Evolutionary conservation across 2,329 filamentous ascomycete genomes (phyloP), one percentile per base, ranked within the genome.

Genomic region (Niveomyces coronatus): DNA sequence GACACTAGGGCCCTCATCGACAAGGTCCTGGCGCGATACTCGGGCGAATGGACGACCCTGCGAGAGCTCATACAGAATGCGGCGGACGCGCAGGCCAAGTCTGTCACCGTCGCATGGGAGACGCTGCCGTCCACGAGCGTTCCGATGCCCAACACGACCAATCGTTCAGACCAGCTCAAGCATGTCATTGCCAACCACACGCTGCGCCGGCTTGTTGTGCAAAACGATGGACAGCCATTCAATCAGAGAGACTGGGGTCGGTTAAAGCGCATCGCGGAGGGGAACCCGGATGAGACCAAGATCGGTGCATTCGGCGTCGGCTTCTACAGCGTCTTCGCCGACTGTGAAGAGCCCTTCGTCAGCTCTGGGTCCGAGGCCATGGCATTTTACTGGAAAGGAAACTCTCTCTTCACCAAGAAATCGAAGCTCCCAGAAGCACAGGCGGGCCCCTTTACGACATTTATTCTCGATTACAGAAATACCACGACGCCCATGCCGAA

Each of bases 321-420:
- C 3, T 98, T 98, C 64, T 98, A 98, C 69, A 94, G 85, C 57
- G 89, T 96, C 27, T 98, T 98, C 57, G 85, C 91, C 44, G 91
- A 98, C 57, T 98, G 89, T 56, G 93, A 98, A 60, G 87, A 95
- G 50, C 91, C 91, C 1, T 96, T 98, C 54, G 84, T 98, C 47
- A 91, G 86, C 48, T 96, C 89, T 1, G 91, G 91, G 1, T 76
- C 73, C 45, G 81, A 94, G 60, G 88, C 87, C 26, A 95, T 98
- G 85, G 89, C 89, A 0, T 98, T 98, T 55, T 98, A 95, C 65
- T 98, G 91, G 93, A 96, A 95, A 59, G 88, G 84, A n/a, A 96
- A 96, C 57, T 85, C 86, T 5, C 71, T 98, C 2, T 96, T 94
- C 57, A 98, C 93, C 17, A 82, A 88, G 50, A 85, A 86, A 49